phyloP scores from a whole-genome alignment of 1,284 basidiomycete species.

The Takashimella tepidaria region DNA sequence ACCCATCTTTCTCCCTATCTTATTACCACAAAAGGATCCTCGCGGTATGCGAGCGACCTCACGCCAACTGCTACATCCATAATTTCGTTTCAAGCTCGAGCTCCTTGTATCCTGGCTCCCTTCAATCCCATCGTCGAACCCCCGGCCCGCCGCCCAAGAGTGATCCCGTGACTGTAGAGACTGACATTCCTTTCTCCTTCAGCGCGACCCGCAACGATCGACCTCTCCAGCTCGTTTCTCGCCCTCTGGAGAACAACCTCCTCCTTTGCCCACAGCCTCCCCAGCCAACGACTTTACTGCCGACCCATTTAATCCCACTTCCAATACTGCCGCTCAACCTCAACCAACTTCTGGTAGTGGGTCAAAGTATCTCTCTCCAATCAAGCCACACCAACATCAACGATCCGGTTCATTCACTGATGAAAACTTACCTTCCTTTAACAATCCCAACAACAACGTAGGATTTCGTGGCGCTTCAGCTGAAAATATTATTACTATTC shows the following conservation, averaged over 20 bases:
- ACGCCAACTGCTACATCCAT: too few species aligned
- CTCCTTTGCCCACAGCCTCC: not conserved
- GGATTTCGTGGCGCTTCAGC: too few species aligned
- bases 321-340: not conserved
- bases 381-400: not conserved
- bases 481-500: not conserved
- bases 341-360: not conserved
- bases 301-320: not conserved
- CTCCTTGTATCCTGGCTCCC: too few species aligned
- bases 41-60: too few species aligned
- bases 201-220: constrained; percentile 15
- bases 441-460: too few species aligned
- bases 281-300: not conserved
- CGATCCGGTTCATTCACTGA: not conserved
- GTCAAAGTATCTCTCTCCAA: not conserved
- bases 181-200: not conserved
- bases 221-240: constrained; percentile 1
- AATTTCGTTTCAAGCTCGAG: too few species aligned
- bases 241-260: not conserved
- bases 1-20: too few species aligned
- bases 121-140: too few species aligned
- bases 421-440: too few species aligned
- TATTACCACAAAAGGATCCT: too few species aligned
- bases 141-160: too few species aligned
- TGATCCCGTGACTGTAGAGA: too few species aligned